phyloP scores from a whole-genome alignment of 345 rosid species.

The Populus ilicifolia region DNA sequence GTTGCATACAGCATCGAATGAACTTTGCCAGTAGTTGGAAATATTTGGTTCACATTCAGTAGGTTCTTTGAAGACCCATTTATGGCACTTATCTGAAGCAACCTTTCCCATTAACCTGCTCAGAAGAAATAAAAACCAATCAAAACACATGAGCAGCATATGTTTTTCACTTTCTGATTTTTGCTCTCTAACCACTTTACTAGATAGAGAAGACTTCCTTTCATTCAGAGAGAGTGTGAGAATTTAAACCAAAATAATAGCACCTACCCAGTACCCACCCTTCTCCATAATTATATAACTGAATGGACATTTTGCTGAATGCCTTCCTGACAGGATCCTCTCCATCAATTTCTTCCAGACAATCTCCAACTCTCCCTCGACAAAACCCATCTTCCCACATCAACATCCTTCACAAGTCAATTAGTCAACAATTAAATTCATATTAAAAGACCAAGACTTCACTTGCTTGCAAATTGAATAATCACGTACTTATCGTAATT shows the following conservation, averaged over 20 bases:
- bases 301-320: constrained; percentile 99
- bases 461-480: not conserved
- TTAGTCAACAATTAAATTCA: not conserved
- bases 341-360: constrained; percentile 75
- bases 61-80: constrained; percentile 99
- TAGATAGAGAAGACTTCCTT: not conserved
- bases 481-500: not conserved
- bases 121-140: constrained; percentile 8
- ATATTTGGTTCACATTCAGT: constrained; percentile 90
- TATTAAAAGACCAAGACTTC: not conserved
- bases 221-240: not conserved
- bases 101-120: constrained; percentile 98
- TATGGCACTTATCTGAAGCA: constrained; percentile 99
- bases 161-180: not conserved
- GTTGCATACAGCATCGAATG: constrained; percentile 88
- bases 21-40: constrained; percentile 98
- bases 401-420: constrained; percentile 68
- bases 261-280: constrained; percentile 99
- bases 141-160: not conserved
- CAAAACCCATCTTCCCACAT: constrained; percentile 99
- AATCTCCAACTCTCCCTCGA: constrained; percentile 70
- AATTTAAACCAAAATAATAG: constrained; percentile 23
- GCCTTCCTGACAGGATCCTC: constrained; percentile 96
- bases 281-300: constrained; percentile 99
- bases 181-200: not conserved